Evolutionary conservation across 805 yeast genomes (phyloP), one percentile per base, ranked within the genome.

Genomic region (Candida boleticola): DNA sequence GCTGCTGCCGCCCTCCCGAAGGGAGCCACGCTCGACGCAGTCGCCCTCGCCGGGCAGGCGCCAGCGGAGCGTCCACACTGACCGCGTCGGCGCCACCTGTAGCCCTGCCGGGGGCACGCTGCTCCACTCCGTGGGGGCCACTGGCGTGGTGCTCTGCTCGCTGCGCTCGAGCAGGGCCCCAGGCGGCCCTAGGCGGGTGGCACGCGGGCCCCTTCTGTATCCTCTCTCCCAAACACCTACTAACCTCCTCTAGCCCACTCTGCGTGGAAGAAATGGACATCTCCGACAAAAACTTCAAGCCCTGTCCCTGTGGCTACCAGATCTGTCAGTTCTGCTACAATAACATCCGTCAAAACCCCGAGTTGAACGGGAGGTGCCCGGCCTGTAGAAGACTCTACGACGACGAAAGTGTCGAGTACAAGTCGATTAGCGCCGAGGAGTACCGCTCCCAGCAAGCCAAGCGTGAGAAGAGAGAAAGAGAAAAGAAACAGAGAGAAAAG

Each of bases 281-380:
- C 37, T 85, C 96, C 14, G 99, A 93, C 66, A 89, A 86, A 58
- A 88, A 89, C 68, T 93, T 93, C 74, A 89, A 85, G 63, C 99
- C 99, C n/a, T 93, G 99, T 72, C 98, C 98, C 1, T 93, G 99
- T 70, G 99, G 99, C 16, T 93, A 93, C 58, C 97, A 95, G 63
- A 87, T 93, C 44, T 93, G 99, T 64, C 98, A 92, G 73, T 93
- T 93, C 61, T 93, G 99, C 64, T 93, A 92, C 74, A 93, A 93
- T 68, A 92, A 90, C 62, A 93, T 93, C 55, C 79, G 97, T 50
- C 93, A 89, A 50, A 92, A 92, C 54, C 97, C 97, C 1, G 97
- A 93, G 61, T 71, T 92, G 48, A 90, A 90, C 60, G 98, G 97
- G 2, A 80, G 89, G 52, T 93, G 99, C 68, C 99, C 99, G 1